Base-by-base conservation (phyloP, 2,329 filamentous ascomycete species). In the Dactylellina cionopaga region DNA sequence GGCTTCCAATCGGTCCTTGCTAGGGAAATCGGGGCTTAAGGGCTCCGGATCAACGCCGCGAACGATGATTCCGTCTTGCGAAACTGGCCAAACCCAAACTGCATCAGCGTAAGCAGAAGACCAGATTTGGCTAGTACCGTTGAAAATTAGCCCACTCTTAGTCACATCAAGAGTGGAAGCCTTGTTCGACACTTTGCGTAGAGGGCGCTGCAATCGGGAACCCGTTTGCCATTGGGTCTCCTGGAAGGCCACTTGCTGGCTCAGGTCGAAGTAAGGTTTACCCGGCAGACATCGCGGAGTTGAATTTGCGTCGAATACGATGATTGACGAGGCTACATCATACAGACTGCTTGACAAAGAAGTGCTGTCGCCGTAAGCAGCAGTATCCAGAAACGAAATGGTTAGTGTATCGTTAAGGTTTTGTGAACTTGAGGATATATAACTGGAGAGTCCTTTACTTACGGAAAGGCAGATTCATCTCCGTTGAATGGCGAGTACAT, bases 21-120 rank as follows among this genome's bases (percentile, higher is more conserved):
- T n/a, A n/a, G 59, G 22, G 37, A 65, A 72, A 35, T 72, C 68
- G 15, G 52, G 41, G 19, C 31, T 59, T 37, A 72, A 35, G 4
- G 59, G 52, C 24, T 72, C 68, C 9, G 68, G 68, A 22, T 72
- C 68, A 13, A 72, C 68, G 11, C 68, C 68, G 13, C 68, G 68
- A 35, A 72, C 68, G 33, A 72, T 65, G 22, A 72, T 72, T 2
- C 68, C 68, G 35, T 72, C 68, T 47, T 72, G 68, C n/a, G 68
- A 55, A 6, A 65, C 59, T 1, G 68, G 68, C 68, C 68, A 72
- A 46, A 65, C 59, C 15, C 49, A 59, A 47, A 65, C 68, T 72
- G 6, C n/a, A 2, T 11, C 10, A 25, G 13, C 27, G 35, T 64
- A 51, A 54, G 17, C n/a, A 70, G 63, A 25, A 13, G 60, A 27